phyloP scores from a whole-genome alignment of 2,329 filamentous ascomycete species.

The Talaromyces sp. region DNA sequence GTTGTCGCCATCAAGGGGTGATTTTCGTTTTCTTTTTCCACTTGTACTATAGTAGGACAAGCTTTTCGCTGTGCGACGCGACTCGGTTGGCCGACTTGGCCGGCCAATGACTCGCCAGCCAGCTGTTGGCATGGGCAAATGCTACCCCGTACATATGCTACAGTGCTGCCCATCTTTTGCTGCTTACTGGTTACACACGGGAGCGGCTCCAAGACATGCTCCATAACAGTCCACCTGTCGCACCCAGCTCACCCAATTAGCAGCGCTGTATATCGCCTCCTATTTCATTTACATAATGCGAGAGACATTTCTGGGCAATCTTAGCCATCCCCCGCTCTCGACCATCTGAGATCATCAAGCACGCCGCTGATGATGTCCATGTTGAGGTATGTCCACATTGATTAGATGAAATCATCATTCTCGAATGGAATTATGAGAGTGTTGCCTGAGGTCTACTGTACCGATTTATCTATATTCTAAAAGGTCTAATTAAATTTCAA shows the following conservation, averaged over 20 bases:
- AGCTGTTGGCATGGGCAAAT: background rate
- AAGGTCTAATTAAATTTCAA: no score
- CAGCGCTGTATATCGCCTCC: background rate
- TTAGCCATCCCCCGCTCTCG: background rate
- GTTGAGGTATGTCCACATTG: background rate
- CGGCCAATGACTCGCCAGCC: background rate
- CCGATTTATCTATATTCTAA: no score
- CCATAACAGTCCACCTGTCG: background rate
- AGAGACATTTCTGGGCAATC: background rate
- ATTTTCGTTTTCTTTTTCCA: background rate
- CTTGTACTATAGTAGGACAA: background rate
- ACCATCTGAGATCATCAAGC: background rate
- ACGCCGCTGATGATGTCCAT: background rate
- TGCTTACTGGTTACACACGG: background rate
- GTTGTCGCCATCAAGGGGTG: background rate
- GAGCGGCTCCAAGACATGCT: conserved; percentile 1
- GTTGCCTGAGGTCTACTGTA: no score
- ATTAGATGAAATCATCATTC: background rate
- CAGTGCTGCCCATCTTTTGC: background rate
- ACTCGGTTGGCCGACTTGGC: background rate
- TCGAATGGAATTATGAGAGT: background rate
- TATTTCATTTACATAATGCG: background rate
- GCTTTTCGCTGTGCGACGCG: background rate
- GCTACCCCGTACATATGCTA: no score
- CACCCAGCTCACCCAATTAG: background rate